Base-by-base conservation (phyloP, 148 eudicot genomes). In the Rheum nobile region DNA sequence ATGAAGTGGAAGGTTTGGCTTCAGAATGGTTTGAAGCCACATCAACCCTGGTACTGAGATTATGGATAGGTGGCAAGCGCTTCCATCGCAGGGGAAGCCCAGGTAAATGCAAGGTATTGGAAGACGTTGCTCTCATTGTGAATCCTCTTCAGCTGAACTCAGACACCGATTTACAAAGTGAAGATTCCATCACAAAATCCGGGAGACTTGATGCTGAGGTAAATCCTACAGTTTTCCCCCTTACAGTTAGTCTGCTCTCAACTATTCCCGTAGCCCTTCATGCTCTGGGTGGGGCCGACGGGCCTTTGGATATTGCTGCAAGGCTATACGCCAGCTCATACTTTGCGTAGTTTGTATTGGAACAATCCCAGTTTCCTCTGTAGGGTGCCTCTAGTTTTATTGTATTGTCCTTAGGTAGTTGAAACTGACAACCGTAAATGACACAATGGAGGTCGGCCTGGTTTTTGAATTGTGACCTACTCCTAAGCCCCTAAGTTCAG, bases 11-110 rank as follows among this genome's bases (percentile, higher is more conserved):
- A 59, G 93, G 94, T 68, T 81, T 95, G 77, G 81, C 71, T 8
- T 90, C 80, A 3, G 96, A 91, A 80, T 95, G 97, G 97, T 92
- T 95, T 44, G 98, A 91, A 67, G 77, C 84, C 35, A 95, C 97
- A 22, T 88, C 91, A 13, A 87, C 93, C 21, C 76, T 91, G 63
- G 76, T 95, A 31, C 96, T 91, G 48, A 86, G 78, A 74, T 74
- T 81, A 67, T 79, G 77, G 34, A 75, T 71, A 70, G 80, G 67
- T 55, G 28, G 44, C 14, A 90, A 82, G 43, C 90, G 89, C 41
- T 52, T 61, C 41, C 85, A 79, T 54, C 82, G 84, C 50, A 90
- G 86, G 76, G 79, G 87, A 24, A 87, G 83, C 81, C 84, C 83
- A 6, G 82, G 86, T 35, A 88, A 82, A 78, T 76, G 71, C 71